These are phyloP conservation scores for Micromonas pusilla DNA, from an alignment of 139 green algal species.

Conservation along the genomic window DNA sequence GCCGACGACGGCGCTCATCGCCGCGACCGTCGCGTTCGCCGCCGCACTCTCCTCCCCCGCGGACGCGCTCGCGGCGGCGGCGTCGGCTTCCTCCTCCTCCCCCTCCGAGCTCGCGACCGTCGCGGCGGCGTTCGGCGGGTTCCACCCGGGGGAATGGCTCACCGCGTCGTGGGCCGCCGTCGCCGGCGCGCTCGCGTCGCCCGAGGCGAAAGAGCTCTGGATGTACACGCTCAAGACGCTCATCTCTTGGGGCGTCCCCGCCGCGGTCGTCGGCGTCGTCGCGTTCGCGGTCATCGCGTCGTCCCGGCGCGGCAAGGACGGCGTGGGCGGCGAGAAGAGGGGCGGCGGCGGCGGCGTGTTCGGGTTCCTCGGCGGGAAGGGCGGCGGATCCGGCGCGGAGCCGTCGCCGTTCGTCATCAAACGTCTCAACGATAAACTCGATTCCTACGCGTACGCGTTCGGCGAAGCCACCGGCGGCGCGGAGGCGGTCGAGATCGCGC, in stretches of 20 bases:
- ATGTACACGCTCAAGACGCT: conserved; percentile 24
- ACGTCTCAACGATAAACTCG: conserved; percentile 21
- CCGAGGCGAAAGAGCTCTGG: conserved; percentile 8
- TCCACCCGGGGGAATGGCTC: not conserved
- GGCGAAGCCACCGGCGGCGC: not conserved
- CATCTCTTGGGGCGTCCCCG: conserved; percentile 22
- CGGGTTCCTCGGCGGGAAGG: not conserved
- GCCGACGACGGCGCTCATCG: not conserved
- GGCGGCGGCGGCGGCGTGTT: not conserved
- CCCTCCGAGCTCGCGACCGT: not conserved
- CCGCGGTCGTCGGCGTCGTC: conserved; percentile 1
- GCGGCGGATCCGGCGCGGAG: not conserved
- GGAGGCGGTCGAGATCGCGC: not conserved
- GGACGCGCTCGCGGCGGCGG: too few species aligned
- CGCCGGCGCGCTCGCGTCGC: not conserved
- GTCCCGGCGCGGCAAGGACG: not conserved
- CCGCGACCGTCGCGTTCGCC: not conserved
- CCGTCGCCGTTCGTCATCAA: conserved; percentile 23
- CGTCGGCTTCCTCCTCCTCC: not conserved
- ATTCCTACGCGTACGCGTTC: conserved; percentile 23
- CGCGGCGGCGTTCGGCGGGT: not conserved
- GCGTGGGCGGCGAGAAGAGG: not conserved
- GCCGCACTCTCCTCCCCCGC: too few species aligned
- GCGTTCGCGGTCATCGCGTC: not conserved
- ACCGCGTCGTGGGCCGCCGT: not conserved